phyloP scores from a whole-genome alignment of 805 yeast genomes.

The Candida palmyrensis region DNA sequence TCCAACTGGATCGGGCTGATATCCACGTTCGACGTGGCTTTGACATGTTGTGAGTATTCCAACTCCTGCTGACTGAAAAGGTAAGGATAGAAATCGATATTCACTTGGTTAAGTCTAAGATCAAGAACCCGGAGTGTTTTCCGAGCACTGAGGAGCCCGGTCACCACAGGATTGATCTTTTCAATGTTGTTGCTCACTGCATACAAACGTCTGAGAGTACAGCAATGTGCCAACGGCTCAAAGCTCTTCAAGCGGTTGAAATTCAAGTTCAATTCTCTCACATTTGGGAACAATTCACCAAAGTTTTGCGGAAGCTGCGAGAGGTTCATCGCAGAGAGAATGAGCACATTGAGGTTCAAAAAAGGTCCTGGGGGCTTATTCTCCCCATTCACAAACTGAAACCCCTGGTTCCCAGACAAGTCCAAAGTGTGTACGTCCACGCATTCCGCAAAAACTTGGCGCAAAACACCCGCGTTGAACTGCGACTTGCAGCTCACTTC shows the following conservation, averaged over 20 bases:
- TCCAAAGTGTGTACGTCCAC: constrained; percentile 28
- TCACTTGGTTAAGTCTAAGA: constrained; percentile 45
- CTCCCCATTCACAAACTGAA: constrained; percentile 8
- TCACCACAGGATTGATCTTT: constrained; percentile 27
- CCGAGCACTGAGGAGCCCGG: constrained; percentile 21
- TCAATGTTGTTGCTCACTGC: constrained; percentile 43
- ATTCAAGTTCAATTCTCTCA: constrained; percentile 44
- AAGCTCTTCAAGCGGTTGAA: constrained; percentile 42
- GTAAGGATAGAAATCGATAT: constrained; percentile 44
- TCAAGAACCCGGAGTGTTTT: constrained; percentile 36
- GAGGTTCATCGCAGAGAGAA: constrained; percentile 46
- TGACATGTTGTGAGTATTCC: constrained; percentile 13
- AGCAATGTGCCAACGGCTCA: constrained; percentile 24
- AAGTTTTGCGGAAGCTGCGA: constrained; percentile 33
- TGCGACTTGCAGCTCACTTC: constrained; percentile 42
- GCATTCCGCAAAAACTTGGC: constrained; percentile 14
- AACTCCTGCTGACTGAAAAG: constrained; percentile 45
- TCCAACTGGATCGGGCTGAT: constrained; percentile 39
- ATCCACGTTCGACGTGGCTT: constrained; percentile 9
- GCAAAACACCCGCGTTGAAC: constrained; percentile 12
- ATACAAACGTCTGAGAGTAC: constrained; percentile 33
- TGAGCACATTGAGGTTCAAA: constrained; percentile 33
- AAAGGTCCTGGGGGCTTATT: constrained; percentile 18
- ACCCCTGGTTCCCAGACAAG: constrained; percentile 34
- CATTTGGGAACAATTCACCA: constrained; percentile 38